These are phyloP conservation scores for Fusarium decemcellulare DNA, from an alignment of 2,329 filamentous ascomycete genomes.

Conservation along the genomic window DNA sequence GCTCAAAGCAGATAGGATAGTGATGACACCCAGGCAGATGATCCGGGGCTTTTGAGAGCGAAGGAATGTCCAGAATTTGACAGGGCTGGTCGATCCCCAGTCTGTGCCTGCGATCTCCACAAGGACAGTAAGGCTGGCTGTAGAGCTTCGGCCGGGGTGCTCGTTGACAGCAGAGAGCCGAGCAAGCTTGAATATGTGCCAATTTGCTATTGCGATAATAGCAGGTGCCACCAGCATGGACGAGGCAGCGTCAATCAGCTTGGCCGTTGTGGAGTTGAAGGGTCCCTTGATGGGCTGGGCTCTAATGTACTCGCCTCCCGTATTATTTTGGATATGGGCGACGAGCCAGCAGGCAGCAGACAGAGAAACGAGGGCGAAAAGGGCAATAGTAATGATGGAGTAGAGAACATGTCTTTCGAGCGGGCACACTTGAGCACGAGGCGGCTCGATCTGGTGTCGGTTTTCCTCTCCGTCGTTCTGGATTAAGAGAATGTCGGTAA, in stretches of 20 bases:
- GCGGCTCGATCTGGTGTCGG: background rate
- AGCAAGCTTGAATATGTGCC: slow-evolving; percentile 37
- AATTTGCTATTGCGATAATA: slow-evolving; percentile 20
- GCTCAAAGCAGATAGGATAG: slow-evolving; percentile 27
- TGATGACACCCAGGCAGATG: slow-evolving; percentile 18
- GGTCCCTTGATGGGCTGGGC: slow-evolving; percentile 22
- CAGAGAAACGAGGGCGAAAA: slow-evolving; percentile 2
- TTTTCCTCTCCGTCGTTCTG: background rate
- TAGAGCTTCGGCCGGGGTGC: slow-evolving; percentile 20
- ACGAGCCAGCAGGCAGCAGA: slow-evolving; percentile 16
- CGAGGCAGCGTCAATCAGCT: slow-evolving; percentile 32
- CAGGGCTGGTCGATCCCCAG: slow-evolving; percentile 32
- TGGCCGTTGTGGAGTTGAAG: slow-evolving; percentile 24
- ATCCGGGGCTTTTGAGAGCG: slow-evolving; percentile 28
- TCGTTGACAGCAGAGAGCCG: slow-evolving; percentile 33
- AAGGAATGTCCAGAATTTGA: slow-evolving; percentile 30
- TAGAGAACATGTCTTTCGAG: slow-evolving; percentile 30
- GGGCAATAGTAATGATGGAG: slow-evolving; percentile 16
- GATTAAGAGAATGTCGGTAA: background rate
- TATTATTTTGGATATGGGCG: slow-evolving; percentile 11
- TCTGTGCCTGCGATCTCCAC: slow-evolving; percentile 32
- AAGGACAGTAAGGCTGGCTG: slow-evolving; percentile 30
- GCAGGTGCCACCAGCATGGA: slow-evolving; percentile 32
- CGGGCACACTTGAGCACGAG: background rate
- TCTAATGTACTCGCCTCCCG: slow-evolving; percentile 13